A percentile compares a stretch with the other conserved stretches of the same genome.
These are phyloP conservation scores for Trichoderma guizhouense DNA, from an alignment of 2,329 filamentous ascomycete genomes.

Conservation along the genomic window DNA sequence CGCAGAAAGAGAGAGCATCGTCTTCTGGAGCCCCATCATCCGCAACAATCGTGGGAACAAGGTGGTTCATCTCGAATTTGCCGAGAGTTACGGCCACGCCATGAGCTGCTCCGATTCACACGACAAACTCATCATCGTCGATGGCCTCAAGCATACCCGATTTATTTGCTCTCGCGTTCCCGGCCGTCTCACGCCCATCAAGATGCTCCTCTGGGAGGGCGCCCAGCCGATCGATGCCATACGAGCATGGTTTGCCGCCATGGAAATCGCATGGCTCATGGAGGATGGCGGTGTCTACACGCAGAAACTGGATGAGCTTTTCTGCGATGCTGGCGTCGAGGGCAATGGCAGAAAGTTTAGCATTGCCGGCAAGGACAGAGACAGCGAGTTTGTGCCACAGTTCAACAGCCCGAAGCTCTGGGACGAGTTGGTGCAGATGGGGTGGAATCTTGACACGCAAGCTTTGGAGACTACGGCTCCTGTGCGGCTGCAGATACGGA, in stretches of 20 bases:
- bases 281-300: conserved; percentile 24
- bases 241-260: conserved; percentile 36
- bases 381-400: conserved; percentile 22
- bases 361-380: conserved; percentile 1
- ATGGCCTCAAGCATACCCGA: conserved; percentile 29
- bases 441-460: conserved; percentile 37
- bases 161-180: conserved; percentile 29
- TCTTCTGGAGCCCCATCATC: conserved; percentile 44
- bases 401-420: conserved; percentile 28
- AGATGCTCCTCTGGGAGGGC: conserved; percentile 35
- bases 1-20: conserved; percentile 59
- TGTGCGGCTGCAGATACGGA: conserved; percentile 29
- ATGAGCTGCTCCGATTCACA: conserved; percentile 22
- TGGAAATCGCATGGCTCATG: conserved; percentile 37
- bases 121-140: conserved; percentile 27
- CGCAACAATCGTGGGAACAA: conserved; percentile 27
- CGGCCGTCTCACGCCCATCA: conserved; percentile 27
- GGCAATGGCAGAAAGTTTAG: conserved; percentile 7
- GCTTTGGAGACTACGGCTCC: conserved; percentile 38
- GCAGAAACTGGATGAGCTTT: conserved; percentile 20
- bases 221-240: conserved; percentile 31
- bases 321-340: conserved; percentile 4
- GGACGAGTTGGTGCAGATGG: conserved; percentile 27
- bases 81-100: conserved; percentile 40
- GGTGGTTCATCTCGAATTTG: conserved; percentile 40